phyloP scores from a whole-genome alignment of 2,329 filamentous ascomycete species.

The Epichloe baconii region DNA sequence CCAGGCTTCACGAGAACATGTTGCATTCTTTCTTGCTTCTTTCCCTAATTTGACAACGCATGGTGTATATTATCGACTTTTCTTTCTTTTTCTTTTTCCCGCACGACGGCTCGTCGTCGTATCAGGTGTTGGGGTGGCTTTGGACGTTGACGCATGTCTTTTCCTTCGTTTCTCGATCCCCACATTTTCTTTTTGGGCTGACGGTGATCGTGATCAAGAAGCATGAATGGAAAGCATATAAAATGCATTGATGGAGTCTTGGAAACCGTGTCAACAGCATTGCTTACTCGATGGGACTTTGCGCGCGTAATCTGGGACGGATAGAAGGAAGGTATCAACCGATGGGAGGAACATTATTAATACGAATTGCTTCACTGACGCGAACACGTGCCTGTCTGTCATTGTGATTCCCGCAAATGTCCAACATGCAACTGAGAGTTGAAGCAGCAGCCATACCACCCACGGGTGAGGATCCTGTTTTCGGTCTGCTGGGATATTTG shows the following conservation, averaged over 20 bases:
- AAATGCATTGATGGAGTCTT: slow-evolving; percentile 2
- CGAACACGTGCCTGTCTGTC: too few species aligned
- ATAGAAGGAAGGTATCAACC: background rate
- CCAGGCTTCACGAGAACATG: background rate
- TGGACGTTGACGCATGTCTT: background rate
- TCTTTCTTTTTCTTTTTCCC: too few species aligned
- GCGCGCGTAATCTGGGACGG: background rate
- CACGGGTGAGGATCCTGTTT: too few species aligned
- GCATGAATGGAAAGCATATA: background rate
- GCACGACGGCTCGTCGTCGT: background rate
- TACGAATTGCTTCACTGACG: too few species aligned
- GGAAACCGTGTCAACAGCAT: background rate
- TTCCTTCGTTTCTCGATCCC: too few species aligned
- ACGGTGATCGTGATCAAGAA: background rate
- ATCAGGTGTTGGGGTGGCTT: background rate
- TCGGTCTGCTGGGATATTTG: too few species aligned
- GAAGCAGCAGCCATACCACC: too few species aligned
- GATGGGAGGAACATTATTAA: background rate
- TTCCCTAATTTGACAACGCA: background rate
- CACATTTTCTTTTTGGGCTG: too few species aligned
- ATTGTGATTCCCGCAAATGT: too few species aligned
- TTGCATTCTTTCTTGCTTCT: background rate
- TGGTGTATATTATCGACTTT: too few species aligned
- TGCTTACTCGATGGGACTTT: background rate
- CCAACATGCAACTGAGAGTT: too few species aligned